Conservation (phyloP, 805 yeast species). For the Candida mattraensis region DNA sequence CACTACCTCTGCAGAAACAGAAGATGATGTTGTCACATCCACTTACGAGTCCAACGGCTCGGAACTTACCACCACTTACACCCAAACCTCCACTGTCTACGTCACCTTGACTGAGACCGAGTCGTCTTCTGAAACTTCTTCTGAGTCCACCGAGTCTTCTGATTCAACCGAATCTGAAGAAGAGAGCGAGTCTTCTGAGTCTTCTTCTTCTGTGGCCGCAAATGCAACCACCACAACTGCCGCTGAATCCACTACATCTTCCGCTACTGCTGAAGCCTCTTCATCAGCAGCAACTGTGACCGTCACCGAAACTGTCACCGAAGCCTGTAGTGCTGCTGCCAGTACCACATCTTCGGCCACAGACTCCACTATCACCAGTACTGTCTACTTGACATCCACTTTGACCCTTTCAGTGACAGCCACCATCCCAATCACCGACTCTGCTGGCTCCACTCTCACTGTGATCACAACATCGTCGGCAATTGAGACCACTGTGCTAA, state of each 20-base stretch:
- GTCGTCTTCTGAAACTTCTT: conserved; percentile 7
- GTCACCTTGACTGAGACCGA: conserved; percentile 14
- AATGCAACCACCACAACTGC: conserved; percentile 4
- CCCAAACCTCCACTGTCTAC: conserved; percentile 21
- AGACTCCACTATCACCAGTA: conserved; percentile 19
- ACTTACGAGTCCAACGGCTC: conserved; percentile 18
- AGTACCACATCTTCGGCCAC: conserved; percentile 4
- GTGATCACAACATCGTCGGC: conserved; percentile 32
- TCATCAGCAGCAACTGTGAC: conserved; percentile 22
- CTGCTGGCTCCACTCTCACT: conserved; percentile 29
- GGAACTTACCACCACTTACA: conserved; percentile 22
- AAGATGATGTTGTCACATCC: conserved; percentile 16
- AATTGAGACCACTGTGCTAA: conserved; percentile 25
- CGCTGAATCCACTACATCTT: conserved; percentile 1
- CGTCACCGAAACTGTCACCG: conserved; percentile 12
- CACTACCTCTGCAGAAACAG: conserved; percentile 7
- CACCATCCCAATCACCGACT: conserved; percentile 32
- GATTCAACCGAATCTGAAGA: conserved; percentile 10
- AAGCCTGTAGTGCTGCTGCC: conserved; percentile 6
- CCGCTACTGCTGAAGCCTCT: conserved; percentile 7
- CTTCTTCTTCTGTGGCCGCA: conserved; percentile 2
- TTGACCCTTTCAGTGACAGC: conserved; percentile 33
- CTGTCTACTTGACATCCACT: conserved; percentile 23
- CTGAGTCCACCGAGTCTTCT: conserved; percentile 6
- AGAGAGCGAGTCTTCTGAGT: conserved; percentile 10